A percentile compares a stretch with the other conserved stretches of the same genome.
phyloP scores from a whole-genome alignment of 228 moss, liverwort and hornwort genomes.

The Sphagnum magellanicum region DNA sequence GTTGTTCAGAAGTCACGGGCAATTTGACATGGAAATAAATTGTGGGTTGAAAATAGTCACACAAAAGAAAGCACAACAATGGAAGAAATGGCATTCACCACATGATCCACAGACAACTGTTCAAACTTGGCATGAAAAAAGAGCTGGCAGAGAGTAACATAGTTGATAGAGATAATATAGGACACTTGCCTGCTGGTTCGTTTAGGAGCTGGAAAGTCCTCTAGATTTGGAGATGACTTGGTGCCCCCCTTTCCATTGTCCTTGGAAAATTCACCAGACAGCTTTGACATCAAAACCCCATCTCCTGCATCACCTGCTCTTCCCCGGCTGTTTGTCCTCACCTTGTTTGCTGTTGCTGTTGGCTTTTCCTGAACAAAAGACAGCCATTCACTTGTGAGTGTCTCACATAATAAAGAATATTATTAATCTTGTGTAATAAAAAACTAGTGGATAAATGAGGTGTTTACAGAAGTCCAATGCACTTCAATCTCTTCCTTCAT shows the following conservation, averaged over 20 bases:
- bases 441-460: no score
- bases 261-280: conserved; percentile 28
- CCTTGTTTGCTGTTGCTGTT: background rate
- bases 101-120: background rate
- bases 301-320: background rate
- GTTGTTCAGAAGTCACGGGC: no score
- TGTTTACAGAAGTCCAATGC: no score
- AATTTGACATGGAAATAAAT: no score
- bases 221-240: conserved; percentile 28
- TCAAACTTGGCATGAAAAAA: background rate
- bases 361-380: background rate
- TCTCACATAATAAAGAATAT: no score
- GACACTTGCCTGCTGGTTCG: conserved; percentile 41
- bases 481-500: no score
- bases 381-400: no score
- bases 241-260: conserved; percentile 33
- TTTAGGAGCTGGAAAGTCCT: conserved; percentile 43
- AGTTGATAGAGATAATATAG: no score
- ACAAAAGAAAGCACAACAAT: no score
- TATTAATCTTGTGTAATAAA: no score
- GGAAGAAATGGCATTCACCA: background rate
- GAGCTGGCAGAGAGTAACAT: background rate
- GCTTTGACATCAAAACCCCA: conserved; percentile 26
- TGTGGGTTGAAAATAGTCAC: no score
- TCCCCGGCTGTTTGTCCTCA: background rate